Percentiles rank a stretch among this genome's conserved stretches.
Evolutionary conservation across 2,329 filamentous ascomycete genomes (phyloP).

Genomic region (Neoarthrinium moseri): DNA sequence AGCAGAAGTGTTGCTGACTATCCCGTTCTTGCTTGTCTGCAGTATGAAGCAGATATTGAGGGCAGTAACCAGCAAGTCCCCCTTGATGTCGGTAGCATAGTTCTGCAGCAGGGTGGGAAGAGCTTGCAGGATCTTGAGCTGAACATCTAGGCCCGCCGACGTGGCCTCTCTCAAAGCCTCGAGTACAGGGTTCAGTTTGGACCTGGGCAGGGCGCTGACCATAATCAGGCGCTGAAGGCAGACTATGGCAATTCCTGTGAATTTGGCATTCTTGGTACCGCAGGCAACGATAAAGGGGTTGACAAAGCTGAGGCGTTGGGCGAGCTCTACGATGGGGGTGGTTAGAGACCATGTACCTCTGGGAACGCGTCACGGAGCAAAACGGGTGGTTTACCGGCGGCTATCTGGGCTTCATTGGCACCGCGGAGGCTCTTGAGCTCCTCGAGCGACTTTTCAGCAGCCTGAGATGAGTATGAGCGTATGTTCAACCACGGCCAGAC

Average conservation of each 20-base stretch:
- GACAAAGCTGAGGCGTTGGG: slow-evolving; percentile 77
- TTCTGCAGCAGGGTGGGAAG: slow-evolving; percentile 88
- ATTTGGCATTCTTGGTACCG: slow-evolving; percentile 83
- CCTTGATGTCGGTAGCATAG: slow-evolving; percentile 78
- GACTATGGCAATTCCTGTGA: slow-evolving; percentile 81
- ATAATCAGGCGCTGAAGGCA: slow-evolving; percentile 89
- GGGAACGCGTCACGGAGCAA: not conserved
- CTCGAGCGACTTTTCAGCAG: slow-evolving; percentile 88
- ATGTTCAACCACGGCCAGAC: not conserved
- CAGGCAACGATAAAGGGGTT: slow-evolving; percentile 95
- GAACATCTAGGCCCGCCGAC: slow-evolving; percentile 79
- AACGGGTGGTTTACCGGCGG: slow-evolving; percentile 54
- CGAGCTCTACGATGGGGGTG: slow-evolving; percentile 64
- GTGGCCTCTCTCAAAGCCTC: slow-evolving; percentile 85
- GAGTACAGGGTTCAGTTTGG: slow-evolving; percentile 80
- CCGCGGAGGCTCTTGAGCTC: slow-evolving; percentile 77
- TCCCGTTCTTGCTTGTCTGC: slow-evolving; percentile 86
- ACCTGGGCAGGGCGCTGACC: slow-evolving; percentile 73
- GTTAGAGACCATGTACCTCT: not conserved
- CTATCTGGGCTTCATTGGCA: slow-evolving; percentile 73
- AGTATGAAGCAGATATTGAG: slow-evolving; percentile 90
- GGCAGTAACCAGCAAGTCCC: slow-evolving; percentile 76
- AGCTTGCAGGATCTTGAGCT: slow-evolving; percentile 93
- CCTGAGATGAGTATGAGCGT: slow-evolving; percentile 46
- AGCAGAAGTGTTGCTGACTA: slow-evolving; percentile 92